Base-by-base conservation (phyloP, 805 yeast species). In the Candida montana region DNA sequence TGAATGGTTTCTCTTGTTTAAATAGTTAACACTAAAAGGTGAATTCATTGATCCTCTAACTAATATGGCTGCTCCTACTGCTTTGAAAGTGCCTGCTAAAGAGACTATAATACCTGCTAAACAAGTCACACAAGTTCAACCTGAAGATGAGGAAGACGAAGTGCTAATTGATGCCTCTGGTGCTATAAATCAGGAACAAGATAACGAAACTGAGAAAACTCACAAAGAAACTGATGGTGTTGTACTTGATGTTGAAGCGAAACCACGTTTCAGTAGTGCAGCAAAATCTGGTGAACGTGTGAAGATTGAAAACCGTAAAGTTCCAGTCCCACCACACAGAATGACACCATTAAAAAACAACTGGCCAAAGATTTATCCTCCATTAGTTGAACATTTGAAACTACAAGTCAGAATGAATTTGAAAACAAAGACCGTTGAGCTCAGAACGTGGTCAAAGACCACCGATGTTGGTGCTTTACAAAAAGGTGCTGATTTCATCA, bases 351-450 rank as follows among this genome's bases (percentile, higher is more conserved):
- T 93, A 55, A 85, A 88, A 62, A 78, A 77, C 50, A 74, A 81
- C 35, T 93, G 99, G 99, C 75, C 87, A 34, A 93, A 93, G 62
- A 83, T 93, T 34, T 93, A 93, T 60, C 95, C 95, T 27, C 98
- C 99, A 6, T 69, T 93, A 51, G 98, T 93, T 29, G 96, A 93
- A 48, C 96, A 90, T 65, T 73, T 93, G 53, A 89, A 93, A 60
- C 71, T 93, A 49, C 99, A 93, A 65, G 97, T 93, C 36, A 77
- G 97, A 67, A 91, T 93, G 97, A 91, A 93, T 63, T 65, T 86
- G 50, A 81, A 80, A 59, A 81, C 87, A n/a, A 85, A 77, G 57
- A 80, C 91, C 3, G 96, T 93, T 24, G 95, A 91, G 60, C 63
- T 93, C 56, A 80, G 86, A 63, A 90, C 98, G 2, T 73, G 75